A percentile compares a stretch with the other conserved stretches of the same genome.
Evolutionary conservation across 2,329 filamentous ascomycete genomes (phyloP).

Genomic region (Hypoxylon sp.): DNA sequence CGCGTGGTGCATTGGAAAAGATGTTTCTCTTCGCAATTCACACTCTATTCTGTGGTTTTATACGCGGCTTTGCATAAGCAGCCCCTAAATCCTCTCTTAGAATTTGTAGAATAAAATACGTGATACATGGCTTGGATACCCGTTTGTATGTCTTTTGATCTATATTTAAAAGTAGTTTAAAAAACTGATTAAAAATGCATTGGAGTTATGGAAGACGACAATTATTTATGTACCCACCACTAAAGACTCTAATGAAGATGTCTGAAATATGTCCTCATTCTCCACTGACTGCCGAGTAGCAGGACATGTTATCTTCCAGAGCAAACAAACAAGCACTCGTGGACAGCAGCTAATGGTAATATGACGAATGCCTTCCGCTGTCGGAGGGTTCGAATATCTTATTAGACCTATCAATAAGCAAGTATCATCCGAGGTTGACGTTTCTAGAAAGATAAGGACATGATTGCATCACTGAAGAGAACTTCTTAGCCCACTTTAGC

Average conservation of each 20-base stretch:
- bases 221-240: neutral
- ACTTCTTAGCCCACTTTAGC: neutral
- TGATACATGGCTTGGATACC: neutral
- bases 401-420: constrained; percentile 8
- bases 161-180: neutral
- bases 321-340: neutral
- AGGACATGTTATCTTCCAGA: neutral
- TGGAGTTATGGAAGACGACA: neutral
- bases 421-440: constrained; percentile 27
- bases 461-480: constrained; percentile 9
- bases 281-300: neutral
- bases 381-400: neutral
- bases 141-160: neutral
- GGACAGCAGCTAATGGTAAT: no score
- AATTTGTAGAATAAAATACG: neutral
- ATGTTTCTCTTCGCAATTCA: neutral
- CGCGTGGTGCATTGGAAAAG: neutral
- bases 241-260: neutral
- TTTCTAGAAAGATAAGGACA: neutral
- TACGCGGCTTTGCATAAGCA: neutral
- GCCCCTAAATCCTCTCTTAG: neutral
- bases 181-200: neutral
- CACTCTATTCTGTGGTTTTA: neutral
- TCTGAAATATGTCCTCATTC: neutral
- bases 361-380: neutral